Conservation (phyloP, 768 basidiomycete genomes). For the Lentinula lateritia region DNA sequence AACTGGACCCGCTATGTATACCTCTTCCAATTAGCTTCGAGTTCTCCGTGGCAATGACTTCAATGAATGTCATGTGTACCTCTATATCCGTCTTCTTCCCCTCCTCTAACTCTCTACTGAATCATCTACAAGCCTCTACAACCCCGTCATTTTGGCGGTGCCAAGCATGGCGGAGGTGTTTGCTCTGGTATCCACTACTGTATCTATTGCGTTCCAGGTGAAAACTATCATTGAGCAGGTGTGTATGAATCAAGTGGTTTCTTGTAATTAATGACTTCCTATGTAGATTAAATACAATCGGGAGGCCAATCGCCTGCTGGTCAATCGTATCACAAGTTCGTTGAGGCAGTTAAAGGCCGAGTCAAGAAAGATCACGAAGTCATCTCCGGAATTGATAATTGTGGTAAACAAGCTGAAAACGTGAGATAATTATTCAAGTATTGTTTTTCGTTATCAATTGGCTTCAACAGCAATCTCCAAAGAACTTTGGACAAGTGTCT, state of each 20-base stretch:
- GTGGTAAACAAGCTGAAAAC: neutral
- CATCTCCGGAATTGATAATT: neutral
- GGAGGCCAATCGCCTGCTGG: neutral
- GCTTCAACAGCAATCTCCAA: neutral
- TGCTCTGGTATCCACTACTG: neutral
- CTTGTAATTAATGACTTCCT: neutral
- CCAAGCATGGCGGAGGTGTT: neutral
- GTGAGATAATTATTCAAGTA: neutral
- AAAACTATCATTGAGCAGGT: constrained; percentile 2
- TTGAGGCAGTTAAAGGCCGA: constrained; percentile 5
- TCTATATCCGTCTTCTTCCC: constrained; percentile 9
- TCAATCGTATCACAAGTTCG: constrained; percentile 5
- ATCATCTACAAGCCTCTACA: neutral
- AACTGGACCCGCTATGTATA: neutral
- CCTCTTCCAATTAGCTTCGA: neutral
- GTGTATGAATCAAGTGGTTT: neutral
- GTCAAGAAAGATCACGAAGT: neutral
- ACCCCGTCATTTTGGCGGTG: neutral
- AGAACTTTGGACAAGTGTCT: neutral
- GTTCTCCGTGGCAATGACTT: neutral
- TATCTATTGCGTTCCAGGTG: constrained; percentile 1
- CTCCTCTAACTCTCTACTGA: neutral
- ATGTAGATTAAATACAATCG: constrained; percentile 5
- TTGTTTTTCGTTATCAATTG: neutral
- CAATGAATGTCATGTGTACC: constrained; percentile 9